phyloP scores from a whole-genome alignment of 495 filamentous ascomycete genomes.

The Penicillium riverlandense region DNA sequence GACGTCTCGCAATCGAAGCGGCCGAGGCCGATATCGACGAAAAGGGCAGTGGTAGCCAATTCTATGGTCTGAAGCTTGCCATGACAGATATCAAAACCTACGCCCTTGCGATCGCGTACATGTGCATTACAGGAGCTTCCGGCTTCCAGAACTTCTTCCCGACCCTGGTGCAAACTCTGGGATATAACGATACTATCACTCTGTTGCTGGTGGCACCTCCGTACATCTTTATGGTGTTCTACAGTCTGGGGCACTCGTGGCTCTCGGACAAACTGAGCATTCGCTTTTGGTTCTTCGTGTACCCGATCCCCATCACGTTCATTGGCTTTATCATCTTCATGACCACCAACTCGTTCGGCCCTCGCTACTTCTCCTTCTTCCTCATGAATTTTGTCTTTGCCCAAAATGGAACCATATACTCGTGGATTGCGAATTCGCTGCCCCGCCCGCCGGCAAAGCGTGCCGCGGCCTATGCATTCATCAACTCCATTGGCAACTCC shows the following conservation, averaged over 20 bases:
- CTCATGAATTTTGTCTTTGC: constrained; percentile 49
- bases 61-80: constrained; percentile 43
- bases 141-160: constrained; percentile 54
- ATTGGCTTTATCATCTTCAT: constrained; percentile 46
- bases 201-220: constrained; percentile 47
- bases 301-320: constrained; percentile 43
- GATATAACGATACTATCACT: constrained; percentile 31
- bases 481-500: constrained; percentile 47
- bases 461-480: constrained; percentile 47
- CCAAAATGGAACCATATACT: constrained; percentile 45
- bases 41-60: constrained; percentile 37
- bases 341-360: constrained; percentile 37
- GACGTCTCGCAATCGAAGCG: constrained; percentile 40
- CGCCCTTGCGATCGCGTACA: constrained; percentile 40
- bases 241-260: constrained; percentile 37
- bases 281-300: constrained; percentile 48
- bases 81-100: constrained; percentile 48
- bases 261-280: constrained; percentile 36
- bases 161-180: constrained; percentile 37
- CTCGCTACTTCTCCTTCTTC: constrained; percentile 48
- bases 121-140: constrained; percentile 42
- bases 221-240: constrained; percentile 49
- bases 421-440: constrained; percentile 48
- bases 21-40: constrained; percentile 44
- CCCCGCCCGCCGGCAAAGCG: constrained; percentile 48